Evolutionary conservation across 768 basidiomycete genomes (phyloP).

Genomic region (Arthromyces matolae): DNA sequence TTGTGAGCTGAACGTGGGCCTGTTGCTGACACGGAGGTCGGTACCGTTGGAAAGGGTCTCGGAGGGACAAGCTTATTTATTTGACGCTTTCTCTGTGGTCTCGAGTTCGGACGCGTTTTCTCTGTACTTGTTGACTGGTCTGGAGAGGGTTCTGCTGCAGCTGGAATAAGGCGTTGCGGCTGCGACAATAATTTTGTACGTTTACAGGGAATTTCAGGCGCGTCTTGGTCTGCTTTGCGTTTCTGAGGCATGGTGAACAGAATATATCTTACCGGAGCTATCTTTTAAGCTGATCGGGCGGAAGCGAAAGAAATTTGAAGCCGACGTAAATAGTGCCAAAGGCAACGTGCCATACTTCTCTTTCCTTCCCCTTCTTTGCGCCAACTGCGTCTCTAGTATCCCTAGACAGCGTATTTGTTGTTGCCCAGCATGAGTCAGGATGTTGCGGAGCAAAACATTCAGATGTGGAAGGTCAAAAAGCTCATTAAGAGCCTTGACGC

Average conservation of each 20-base stretch:
- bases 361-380: slow-evolving; percentile 11
- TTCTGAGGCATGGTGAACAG: slow-evolving; percentile 28
- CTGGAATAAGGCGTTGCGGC: slow-evolving; percentile 8
- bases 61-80: slow-evolving; percentile 69
- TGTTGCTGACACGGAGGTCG: slow-evolving; percentile 71
- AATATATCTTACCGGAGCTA: slow-evolving; percentile 3
- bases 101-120: slow-evolving; percentile 5
- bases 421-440: slow-evolving; percentile 74
- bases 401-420: slow-evolving; percentile 29
- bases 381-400: slow-evolving; percentile 26
- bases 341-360: slow-evolving; percentile 19
- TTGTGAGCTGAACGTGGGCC: slow-evolving; percentile 76
- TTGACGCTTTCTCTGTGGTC: slow-evolving; percentile 20
- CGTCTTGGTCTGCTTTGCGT: slow-evolving; percentile 33
- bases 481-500: slow-evolving; percentile 97
- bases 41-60: slow-evolving; percentile 74
- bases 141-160: neutral
- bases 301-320: slow-evolving; percentile 16
- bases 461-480: slow-evolving; percentile 99
- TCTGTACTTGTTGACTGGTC: neutral
- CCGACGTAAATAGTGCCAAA: slow-evolving; percentile 21
- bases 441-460: slow-evolving; percentile 89
- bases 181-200: slow-evolving; percentile 28
- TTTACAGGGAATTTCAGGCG: slow-evolving; percentile 24
- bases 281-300: slow-evolving; percentile 9